Evolutionary conservation across 2,329 filamentous ascomycete species (phyloP).

Genomic region (Aspergillus tamarii): DNA sequence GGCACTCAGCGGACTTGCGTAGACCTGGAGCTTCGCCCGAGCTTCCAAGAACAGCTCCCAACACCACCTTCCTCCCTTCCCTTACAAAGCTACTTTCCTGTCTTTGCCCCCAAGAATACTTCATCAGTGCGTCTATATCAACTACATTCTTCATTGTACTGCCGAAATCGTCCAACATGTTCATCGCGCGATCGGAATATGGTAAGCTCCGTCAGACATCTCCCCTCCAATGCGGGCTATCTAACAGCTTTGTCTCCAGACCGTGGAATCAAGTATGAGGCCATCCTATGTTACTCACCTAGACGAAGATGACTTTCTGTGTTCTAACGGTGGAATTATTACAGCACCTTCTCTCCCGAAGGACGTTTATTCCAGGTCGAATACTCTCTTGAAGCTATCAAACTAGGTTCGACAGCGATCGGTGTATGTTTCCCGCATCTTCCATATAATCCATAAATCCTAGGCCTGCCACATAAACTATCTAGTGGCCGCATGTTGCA

Average conservation of each 20-base stretch:
- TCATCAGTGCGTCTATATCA: background rate
- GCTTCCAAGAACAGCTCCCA: conserved; percentile 29
- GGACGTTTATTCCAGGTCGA: conserved; percentile 99
- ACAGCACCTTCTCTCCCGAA: conserved; percentile 98
- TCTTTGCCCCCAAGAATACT: conserved; percentile 7
- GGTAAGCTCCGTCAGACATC: conserved; percentile 62
- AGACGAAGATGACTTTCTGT: conserved; percentile 11
- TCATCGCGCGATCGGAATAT: conserved; percentile 99
- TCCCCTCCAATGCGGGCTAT: conserved; percentile 30
- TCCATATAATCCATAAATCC: background rate
- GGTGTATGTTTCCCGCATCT: conserved; percentile 60
- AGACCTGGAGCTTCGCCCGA: conserved; percentile 37
- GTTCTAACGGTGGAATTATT: conserved; percentile 27
- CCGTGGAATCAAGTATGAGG: conserved; percentile 89
- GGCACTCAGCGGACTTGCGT: conserved; percentile 41
- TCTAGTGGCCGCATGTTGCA: background rate
- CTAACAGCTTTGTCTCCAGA: conserved; percentile 61
- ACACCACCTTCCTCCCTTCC: conserved; percentile 13
- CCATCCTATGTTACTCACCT: conserved; percentile 6
- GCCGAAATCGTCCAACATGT: conserved; percentile 70
- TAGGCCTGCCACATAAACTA: background rate
- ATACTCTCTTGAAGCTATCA: conserved; percentile 99
- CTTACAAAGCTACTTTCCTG: conserved; percentile 9
- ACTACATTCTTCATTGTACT: conserved; percentile 6
- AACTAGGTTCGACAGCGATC: conserved; percentile 97